Percentiles rank a stretch among this genome's conserved stretches.
Conservation (phyloP, 768 basidiomycete genomes). For the Podaxis sp. region DNA sequence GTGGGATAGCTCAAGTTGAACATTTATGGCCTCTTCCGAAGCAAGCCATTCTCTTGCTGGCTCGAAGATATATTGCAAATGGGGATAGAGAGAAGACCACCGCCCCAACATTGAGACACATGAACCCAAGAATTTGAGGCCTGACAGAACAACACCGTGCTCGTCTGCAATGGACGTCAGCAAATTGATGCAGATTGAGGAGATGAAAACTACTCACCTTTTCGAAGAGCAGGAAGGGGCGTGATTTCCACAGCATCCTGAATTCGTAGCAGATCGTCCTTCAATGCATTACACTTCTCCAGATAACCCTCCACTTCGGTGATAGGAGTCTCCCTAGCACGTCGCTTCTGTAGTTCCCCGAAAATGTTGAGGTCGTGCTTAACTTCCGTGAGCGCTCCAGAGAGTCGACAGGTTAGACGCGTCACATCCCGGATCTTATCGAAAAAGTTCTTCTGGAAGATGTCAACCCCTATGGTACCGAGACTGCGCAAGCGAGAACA, state of each 20-base stretch:
- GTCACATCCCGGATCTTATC: constrained; percentile 21
- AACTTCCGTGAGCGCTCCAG: constrained; percentile 33
- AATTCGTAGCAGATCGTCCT: constrained; percentile 22
- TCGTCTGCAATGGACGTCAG: constrained; percentile 7
- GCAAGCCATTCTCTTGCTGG: constrained; percentile 13
- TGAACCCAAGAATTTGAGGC: not conserved
- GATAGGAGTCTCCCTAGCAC: not conserved
- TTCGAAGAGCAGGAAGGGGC: constrained; percentile 32
- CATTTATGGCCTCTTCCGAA: not conserved
- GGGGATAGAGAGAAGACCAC: constrained; percentile 10
- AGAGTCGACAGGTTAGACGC: constrained; percentile 29
- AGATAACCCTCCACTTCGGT: constrained; percentile 25
- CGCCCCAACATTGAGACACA: constrained; percentile 1
- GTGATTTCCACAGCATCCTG: constrained; percentile 25
- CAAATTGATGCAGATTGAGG: not conserved
- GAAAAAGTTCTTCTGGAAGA: constrained; percentile 20
- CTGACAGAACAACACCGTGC: not conserved
- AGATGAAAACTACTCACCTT: constrained; percentile 28
- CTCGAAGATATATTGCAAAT: constrained; percentile 14
- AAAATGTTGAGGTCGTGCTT: constrained; percentile 7
- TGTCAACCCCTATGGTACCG: constrained; percentile 22
- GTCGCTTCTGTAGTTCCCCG: not conserved
- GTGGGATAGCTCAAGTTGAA: not conserved
- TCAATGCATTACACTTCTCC: constrained; percentile 26
- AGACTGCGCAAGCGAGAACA: not conserved